A percentile compares a stretch with the other conserved stretches of the same genome.
These are phyloP conservation scores for Lentithecium fluviatile DNA, from an alignment of 495 filamentous ascomycete genomes.

Conservation along the genomic window DNA sequence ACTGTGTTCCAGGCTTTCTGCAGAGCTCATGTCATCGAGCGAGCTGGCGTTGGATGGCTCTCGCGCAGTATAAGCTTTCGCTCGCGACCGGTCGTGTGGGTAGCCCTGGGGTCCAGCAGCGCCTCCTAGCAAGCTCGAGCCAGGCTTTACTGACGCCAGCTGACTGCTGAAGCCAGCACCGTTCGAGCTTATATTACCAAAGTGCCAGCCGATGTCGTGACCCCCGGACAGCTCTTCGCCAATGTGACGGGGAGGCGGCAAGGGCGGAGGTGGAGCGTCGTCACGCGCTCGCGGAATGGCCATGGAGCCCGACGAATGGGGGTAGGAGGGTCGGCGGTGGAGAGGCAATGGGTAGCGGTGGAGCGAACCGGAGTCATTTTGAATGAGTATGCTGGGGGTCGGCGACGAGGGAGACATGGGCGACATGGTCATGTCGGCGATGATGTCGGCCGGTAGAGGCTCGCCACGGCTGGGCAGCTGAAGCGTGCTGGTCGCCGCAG, in stretches of 20 bases:
- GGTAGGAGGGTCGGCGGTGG: slow-evolving; percentile 36
- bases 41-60: slow-evolving; percentile 12
- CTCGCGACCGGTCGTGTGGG: slow-evolving; percentile 7
- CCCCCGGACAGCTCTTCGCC: slow-evolving; percentile 52
- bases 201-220: slow-evolving; percentile 60
- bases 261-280: slow-evolving; percentile 59
- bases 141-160: slow-evolving; percentile 46
- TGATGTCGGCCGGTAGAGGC: slow-evolving; percentile 11
- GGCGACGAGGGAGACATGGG: slow-evolving; percentile 16
- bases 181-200: slow-evolving; percentile 50
- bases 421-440: slow-evolving; percentile 33
- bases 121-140: slow-evolving; percentile 55
- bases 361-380: slow-evolving; percentile 37
- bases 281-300: slow-evolving; percentile 55
- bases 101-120: slow-evolving; percentile 11
- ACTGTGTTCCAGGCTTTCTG: slow-evolving; percentile 18
- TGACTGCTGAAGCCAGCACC: slow-evolving; percentile 44
- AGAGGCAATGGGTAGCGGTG: slow-evolving; percentile 32
- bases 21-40: slow-evolving; percentile 33
- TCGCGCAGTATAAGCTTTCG: background rate
- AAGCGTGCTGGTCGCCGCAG: slow-evolving; percentile 9
- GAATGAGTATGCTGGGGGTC: slow-evolving; percentile 36
- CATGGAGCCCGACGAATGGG: slow-evolving; percentile 45
- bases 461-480: slow-evolving; percentile 31
- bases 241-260: slow-evolving; percentile 61